These are phyloP conservation scores for Gossypium schwendimanii DNA, from an alignment of 441 rosid genomes.

Conservation along the genomic window DNA sequence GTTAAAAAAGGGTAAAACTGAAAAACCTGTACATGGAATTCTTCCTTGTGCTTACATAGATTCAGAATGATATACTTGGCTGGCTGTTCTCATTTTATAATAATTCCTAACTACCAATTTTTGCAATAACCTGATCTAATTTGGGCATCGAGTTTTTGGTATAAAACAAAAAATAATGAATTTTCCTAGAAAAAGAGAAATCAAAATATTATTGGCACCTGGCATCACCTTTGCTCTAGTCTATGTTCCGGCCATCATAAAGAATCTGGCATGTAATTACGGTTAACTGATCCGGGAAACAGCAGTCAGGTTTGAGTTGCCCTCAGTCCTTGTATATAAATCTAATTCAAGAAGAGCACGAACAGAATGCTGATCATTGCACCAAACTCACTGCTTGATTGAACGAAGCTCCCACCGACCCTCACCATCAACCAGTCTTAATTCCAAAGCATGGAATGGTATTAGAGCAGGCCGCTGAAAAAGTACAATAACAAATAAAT, in stretches of 20 bases:
- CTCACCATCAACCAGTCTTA: conserved; percentile 92
- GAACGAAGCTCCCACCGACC: conserved; percentile 91
- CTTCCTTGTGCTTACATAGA: conserved; percentile 15
- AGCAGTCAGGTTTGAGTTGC: conserved; percentile 3
- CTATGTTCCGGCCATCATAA: neutral
- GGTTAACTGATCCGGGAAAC: neutral
- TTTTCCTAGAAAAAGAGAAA: neutral
- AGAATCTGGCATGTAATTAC: neutral
- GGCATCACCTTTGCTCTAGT: neutral
- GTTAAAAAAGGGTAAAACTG: neutral
- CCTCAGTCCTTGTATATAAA: neutral
- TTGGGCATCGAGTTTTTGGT: neutral
- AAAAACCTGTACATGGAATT: conserved; percentile 23
- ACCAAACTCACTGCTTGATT: conserved; percentile 43
- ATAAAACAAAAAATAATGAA: neutral
- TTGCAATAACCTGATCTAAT: neutral
- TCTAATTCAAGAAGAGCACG: neutral
- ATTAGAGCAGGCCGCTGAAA: conserved; percentile 92
- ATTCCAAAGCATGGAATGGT: conserved; percentile 78
- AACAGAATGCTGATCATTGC: neutral
- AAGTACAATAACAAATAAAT: neutral
- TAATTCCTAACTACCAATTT: conserved; percentile 5
- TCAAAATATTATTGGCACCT: neutral
- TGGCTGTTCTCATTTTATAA: neutral
- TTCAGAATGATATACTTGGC: neutral